Percentiles rank a stretch among this genome's conserved stretches.
Evolutionary conservation across 176 grass and related monocot genomes (phyloP).

Genomic region (Microstegium vimineum): DNA sequence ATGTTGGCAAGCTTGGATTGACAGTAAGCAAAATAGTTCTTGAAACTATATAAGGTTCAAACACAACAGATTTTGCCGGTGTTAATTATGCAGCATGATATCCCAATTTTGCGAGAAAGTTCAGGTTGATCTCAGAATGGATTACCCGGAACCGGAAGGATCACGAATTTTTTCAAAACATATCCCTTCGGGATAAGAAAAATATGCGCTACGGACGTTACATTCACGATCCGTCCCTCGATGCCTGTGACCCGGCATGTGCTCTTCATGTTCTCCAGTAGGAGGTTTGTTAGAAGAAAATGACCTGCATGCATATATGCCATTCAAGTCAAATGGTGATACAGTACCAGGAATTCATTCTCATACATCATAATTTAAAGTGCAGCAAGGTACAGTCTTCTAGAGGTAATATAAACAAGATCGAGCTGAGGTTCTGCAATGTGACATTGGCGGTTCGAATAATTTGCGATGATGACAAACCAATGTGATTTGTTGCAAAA

Average conservation of each 20-base stretch:
- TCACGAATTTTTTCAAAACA: constrained; percentile 68
- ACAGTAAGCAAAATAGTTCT: constrained; percentile 45
- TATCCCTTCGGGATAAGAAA: constrained; percentile 58
- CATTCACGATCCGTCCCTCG: constrained; percentile 72
- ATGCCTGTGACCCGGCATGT: constrained; percentile 31
- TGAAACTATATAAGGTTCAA: constrained; percentile 45
- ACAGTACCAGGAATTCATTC: not conserved
- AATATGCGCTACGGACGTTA: constrained; percentile 51
- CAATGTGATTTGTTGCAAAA: too few relatives aligned
- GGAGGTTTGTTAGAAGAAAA: constrained; percentile 80
- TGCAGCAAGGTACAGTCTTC: not conserved
- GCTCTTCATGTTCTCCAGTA: constrained; percentile 81
- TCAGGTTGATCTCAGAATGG: not conserved
- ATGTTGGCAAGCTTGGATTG: constrained; percentile 91
- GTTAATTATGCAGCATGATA: not conserved
- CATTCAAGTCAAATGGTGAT: not conserved
- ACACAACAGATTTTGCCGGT: not conserved
- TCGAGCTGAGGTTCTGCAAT: too few relatives aligned
- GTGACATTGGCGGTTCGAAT: too few relatives aligned
- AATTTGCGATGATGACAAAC: too few relatives aligned
- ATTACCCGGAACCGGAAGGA: constrained; percentile 57
- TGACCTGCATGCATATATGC: constrained; percentile 50
- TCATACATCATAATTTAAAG: not conserved
- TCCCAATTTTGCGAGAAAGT: not conserved
- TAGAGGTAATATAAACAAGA: not conserved